phyloP scores from a whole-genome alignment of 441 rosid species.

The Rhodomyrtus psidioides region DNA sequence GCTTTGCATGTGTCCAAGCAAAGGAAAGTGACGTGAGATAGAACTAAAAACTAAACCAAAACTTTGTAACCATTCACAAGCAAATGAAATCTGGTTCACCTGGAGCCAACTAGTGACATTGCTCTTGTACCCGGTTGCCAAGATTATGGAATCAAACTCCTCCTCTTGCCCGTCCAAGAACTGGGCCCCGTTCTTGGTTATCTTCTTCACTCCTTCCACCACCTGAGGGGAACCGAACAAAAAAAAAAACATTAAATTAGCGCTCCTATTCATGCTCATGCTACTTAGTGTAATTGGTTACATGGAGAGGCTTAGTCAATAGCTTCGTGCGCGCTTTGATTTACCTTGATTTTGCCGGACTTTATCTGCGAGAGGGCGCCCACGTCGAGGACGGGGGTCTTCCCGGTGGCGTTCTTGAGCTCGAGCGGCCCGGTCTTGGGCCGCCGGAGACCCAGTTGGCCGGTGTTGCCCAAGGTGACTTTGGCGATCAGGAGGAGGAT shows the following conservation, averaged over 20 bases:
- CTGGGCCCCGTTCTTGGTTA: slow-evolving; percentile 1
- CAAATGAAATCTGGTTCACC: background rate
- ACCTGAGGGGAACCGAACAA: background rate
- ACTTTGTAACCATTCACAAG: background rate
- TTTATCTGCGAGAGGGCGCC: slow-evolving; percentile 7
- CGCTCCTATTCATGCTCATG: background rate
- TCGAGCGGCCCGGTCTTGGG: slow-evolving; percentile 11
- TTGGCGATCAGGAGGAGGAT: background rate
- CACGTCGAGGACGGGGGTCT: slow-evolving; percentile 12
- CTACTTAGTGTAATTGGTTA: background rate
- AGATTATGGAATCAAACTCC: slow-evolving; percentile 5
- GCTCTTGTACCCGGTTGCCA: slow-evolving; percentile 18
- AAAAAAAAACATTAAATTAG: too few relatives aligned
- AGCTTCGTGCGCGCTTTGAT: background rate
- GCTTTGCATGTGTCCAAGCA: slow-evolving; percentile 24
- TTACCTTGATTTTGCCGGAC: slow-evolving; percentile 8
- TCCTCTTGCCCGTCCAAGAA: slow-evolving; percentile 4
- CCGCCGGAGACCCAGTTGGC: slow-evolving; percentile 2
- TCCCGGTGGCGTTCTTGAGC: slow-evolving; percentile 11
- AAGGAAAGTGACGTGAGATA: slow-evolving; percentile 44
- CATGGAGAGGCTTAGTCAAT: background rate
- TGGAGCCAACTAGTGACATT: slow-evolving; percentile 8
- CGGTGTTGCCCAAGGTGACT: slow-evolving; percentile 1
- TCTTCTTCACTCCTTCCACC: background rate
- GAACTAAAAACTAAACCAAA: slow-evolving; percentile 12